Percentiles rank a stretch among this genome's conserved stretches.
phyloP scores from a whole-genome alignment of 768 basidiomycete species.

The Chlorophyllum brunneum region DNA sequence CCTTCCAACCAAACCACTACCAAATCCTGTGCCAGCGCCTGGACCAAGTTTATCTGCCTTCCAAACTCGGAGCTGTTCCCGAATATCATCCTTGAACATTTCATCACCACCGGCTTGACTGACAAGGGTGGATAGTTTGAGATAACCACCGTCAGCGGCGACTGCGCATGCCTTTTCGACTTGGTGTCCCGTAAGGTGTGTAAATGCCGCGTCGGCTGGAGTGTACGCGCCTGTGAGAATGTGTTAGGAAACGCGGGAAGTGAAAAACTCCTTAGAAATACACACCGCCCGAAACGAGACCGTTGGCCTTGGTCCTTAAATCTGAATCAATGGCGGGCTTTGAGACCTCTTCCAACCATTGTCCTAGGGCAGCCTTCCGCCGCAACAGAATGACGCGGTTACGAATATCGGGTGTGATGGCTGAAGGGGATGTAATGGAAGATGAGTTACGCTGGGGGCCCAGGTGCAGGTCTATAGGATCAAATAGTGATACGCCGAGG shows the following conservation, averaged over 20 bases:
- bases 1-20: slow-evolving; percentile 40
- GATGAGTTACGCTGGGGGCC: slow-evolving; percentile 24
- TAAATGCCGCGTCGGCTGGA: slow-evolving; percentile 55
- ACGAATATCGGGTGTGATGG: slow-evolving; percentile 57
- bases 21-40: slow-evolving; percentile 29
- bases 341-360: slow-evolving; percentile 80
- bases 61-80: slow-evolving; percentile 80
- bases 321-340: slow-evolving; percentile 69
- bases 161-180: slow-evolving; percentile 75
- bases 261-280: not conserved
- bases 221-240: slow-evolving; percentile 33
- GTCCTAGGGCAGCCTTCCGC: slow-evolving; percentile 74
- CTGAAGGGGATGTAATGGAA: slow-evolving; percentile 17
- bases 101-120: slow-evolving; percentile 82
- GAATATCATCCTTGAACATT: slow-evolving; percentile 68
- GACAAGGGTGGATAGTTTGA: slow-evolving; percentile 85
- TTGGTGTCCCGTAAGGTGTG: slow-evolving; percentile 83
- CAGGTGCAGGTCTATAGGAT: slow-evolving; percentile 68
- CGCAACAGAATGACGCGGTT: slow-evolving; percentile 60
- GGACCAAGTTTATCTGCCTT: slow-evolving; percentile 48
- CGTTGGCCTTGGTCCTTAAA: slow-evolving; percentile 34
- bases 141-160: slow-evolving; percentile 71
- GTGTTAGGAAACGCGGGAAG: not conserved
- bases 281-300: slow-evolving; percentile 23
- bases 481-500: slow-evolving; percentile 88